phyloP scores from a whole-genome alignment of 2,329 filamentous ascomycete genomes.

The Clarireedia hainanense region DNA sequence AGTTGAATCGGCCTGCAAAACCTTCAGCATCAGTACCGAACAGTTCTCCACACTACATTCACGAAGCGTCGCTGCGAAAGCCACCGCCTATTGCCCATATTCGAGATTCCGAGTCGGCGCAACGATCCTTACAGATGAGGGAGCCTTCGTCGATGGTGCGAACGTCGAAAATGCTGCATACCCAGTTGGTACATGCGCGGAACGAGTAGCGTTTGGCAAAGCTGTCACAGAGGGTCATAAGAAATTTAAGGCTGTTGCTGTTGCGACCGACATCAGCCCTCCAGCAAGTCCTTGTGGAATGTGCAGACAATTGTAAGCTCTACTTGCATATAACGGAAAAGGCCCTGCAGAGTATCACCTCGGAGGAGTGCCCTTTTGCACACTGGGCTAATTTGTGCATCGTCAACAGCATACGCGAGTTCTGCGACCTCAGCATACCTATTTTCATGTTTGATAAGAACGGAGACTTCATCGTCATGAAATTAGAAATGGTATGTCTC shows the following conservation, averaged over 20 bases:
- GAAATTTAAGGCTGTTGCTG: slow-evolving; percentile 70
- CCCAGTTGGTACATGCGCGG: slow-evolving; percentile 91
- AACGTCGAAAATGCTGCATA: slow-evolving; percentile 91
- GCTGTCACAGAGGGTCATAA: slow-evolving; percentile 50
- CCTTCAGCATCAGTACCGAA: slow-evolving; percentile 44
- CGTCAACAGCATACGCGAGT: slow-evolving; percentile 61
- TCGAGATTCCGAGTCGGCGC: slow-evolving; percentile 78
- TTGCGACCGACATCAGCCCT: slow-evolving; percentile 69
- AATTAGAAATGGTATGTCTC: slow-evolving; percentile 53
- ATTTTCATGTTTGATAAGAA: slow-evolving; percentile 91
- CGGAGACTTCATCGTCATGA: slow-evolving; percentile 62
- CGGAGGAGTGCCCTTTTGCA: too few species aligned
- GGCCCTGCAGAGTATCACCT: too few species aligned
- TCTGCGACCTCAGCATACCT: slow-evolving; percentile 59
- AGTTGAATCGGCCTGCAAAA: neutral
- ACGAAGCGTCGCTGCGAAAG: slow-evolving; percentile 68
- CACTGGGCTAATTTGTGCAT: neutral
- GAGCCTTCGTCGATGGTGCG: slow-evolving; percentile 53
- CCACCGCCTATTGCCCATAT: slow-evolving; percentile 67
- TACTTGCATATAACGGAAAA: neutral
- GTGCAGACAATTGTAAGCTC: slow-evolving; percentile 79
- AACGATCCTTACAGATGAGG: slow-evolving; percentile 57
- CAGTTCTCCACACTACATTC: slow-evolving; percentile 60
- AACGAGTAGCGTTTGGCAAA: slow-evolving; percentile 78
- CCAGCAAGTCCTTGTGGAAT: slow-evolving; percentile 82